Evolutionary conservation across 768 basidiomycete genomes (phyloP).

Genomic region (Coprinellus aureogranulatus): DNA sequence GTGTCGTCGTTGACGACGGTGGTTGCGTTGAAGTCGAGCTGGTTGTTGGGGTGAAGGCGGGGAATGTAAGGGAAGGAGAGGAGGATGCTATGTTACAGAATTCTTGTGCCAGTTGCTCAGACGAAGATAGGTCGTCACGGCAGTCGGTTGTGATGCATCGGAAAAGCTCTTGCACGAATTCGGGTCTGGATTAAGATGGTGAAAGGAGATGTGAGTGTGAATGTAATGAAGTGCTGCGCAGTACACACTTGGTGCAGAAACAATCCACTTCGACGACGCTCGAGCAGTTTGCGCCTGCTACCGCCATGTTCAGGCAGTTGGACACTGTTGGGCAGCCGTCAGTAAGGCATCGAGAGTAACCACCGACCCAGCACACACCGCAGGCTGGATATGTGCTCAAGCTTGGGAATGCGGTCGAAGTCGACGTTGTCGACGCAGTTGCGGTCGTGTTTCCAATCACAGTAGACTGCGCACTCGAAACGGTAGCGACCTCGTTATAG

Average conservation of each 20-base stretch:
- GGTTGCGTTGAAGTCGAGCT: neutral
- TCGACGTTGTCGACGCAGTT: neutral
- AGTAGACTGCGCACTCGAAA: neutral
- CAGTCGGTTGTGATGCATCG: slow-evolving; percentile 38
- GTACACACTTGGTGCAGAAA: slow-evolving; percentile 41
- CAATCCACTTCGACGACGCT: slow-evolving; percentile 49
- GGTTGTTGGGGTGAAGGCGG: slow-evolving; percentile 22
- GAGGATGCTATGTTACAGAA: slow-evolving; percentile 44
- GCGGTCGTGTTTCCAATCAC: neutral
- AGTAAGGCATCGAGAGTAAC: too few species aligned
- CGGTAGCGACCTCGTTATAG: neutral
- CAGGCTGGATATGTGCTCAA: slow-evolving; percentile 38
- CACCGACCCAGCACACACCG: too few species aligned
- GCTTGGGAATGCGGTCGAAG: slow-evolving; percentile 31
- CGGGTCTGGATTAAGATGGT: slow-evolving; percentile 19
- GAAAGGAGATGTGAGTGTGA: neutral
- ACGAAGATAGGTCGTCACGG: slow-evolving; percentile 32
- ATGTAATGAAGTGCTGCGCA: neutral
- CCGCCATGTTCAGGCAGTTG: slow-evolving; percentile 40
- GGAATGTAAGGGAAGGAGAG: slow-evolving; percentile 36
- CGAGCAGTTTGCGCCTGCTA: slow-evolving; percentile 38
- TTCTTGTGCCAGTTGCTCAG: slow-evolving; percentile 44
- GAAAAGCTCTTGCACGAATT: slow-evolving; percentile 36
- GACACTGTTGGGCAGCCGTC: slow-evolving; percentile 32
- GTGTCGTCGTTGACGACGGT: neutral